Base-by-base conservation (phyloP, 1,284 basidiomycete species). In the Pterulicium gracile region DNA sequence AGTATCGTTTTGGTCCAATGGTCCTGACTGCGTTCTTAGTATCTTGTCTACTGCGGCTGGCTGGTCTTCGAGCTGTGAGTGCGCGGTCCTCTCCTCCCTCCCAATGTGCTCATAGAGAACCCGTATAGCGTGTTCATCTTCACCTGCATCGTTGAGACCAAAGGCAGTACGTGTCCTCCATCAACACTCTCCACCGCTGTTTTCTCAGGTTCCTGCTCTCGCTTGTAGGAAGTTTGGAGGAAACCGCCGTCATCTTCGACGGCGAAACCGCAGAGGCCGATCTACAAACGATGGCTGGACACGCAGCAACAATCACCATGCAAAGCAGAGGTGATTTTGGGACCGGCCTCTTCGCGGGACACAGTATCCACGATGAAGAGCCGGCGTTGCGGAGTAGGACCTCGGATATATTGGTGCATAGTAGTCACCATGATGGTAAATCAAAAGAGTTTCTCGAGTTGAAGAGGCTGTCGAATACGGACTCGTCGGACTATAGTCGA, bases 161-260 rank as follows among this genome's bases (percentile, higher is more conserved):
- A 66, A 68, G 77, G 72, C 70, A 45, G 15, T 58, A 19, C n/a
- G 44, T 46, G 5, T 46, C 19, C 19, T 19, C 13, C 7, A 4
- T 46, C 22, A 23, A 15, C 41, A 4, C 14, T 42, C 13, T 19
- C 43, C 22, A 24, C 17, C 39, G 42, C 19, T 1, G 24, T 3
- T 43, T 17, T 4, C 15, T 19, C 14, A 18, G 40, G 19, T 12
- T 46, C 47, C 10, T 3, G 15, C 34, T 40, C 20, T 35, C 14
- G 19, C 23, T 48, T 73, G 77, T 77, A 15, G 70, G 73, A 21
- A 81, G 79, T 1, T 65, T 81, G 19, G 81, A 83, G 59, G 79
- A 83, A 56, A 82, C 79, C 2, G 74, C 79, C 1, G 72, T 71
- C 3, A 59, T 82, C 15, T 82, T 81, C 51, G 79, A 81, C 52